These are phyloP conservation scores for Phlebopus sp. DNA, from an alignment of 1,284 basidiomycete species.

Conservation along the genomic window DNA sequence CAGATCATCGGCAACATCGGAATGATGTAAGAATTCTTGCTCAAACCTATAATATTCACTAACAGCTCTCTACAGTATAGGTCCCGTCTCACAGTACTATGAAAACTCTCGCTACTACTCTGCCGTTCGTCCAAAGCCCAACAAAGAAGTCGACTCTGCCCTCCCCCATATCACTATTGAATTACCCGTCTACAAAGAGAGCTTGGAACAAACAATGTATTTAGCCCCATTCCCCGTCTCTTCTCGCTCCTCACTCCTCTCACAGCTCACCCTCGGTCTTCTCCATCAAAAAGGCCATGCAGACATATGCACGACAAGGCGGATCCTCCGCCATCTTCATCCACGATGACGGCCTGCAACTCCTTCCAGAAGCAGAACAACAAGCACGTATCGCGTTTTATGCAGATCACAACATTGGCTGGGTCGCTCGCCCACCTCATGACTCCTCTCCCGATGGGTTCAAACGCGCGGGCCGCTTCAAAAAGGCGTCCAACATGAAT, in stretches of 20 bases:
- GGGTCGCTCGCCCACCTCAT: conserved; percentile 76
- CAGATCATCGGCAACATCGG: conserved; percentile 58
- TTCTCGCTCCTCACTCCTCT: conserved; percentile 2
- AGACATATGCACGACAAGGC: conserved; percentile 79
- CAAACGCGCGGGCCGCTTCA: conserved; percentile 79
- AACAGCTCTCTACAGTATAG: conserved; percentile 38
- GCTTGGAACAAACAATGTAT: conserved; percentile 66
- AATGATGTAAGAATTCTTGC: conserved; percentile 43
- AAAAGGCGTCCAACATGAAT: conserved; percentile 88
- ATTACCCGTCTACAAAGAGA: conserved; percentile 78
- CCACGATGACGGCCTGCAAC: conserved; percentile 73
- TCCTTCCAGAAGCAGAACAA: conserved; percentile 55
- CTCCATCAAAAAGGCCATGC: conserved; percentile 79
- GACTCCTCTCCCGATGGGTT: conserved; percentile 60
- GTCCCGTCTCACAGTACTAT: conserved; percentile 69
- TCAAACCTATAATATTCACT: not conserved
- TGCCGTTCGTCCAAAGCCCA: conserved; percentile 50
- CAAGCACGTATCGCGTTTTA: conserved; percentile 67
- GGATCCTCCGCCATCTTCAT: conserved; percentile 73
- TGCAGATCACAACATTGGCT: conserved; percentile 75
- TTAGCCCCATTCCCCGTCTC: conserved; percentile 16
- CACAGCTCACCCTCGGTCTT: conserved; percentile 68
- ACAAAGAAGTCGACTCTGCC: conserved; percentile 50
- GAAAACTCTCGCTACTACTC: conserved; percentile 71
- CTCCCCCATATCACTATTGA: conserved; percentile 71